Percentiles rank a stretch among this genome's conserved stretches.
Evolutionary conservation across 2,329 filamentous ascomycete genomes (phyloP).

Genomic region (Colletotrichum shisoi): DNA sequence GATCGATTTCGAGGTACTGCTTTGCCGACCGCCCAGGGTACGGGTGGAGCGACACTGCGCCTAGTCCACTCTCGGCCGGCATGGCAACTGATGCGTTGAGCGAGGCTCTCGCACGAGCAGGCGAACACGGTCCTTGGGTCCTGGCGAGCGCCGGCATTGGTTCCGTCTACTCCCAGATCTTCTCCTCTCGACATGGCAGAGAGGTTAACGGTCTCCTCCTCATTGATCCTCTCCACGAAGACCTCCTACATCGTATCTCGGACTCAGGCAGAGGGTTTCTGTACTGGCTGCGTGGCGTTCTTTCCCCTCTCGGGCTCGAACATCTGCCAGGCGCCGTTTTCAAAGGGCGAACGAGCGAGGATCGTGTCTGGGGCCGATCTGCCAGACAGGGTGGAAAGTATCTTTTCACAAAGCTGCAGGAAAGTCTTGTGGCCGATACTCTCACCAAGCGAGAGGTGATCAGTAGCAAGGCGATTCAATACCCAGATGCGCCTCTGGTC

Average conservation of each 20-base stretch:
- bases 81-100: slow-evolving; percentile 91
- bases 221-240: slow-evolving; percentile 89
- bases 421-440: slow-evolving; percentile 85
- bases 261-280: slow-evolving; percentile 76
- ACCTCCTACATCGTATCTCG: slow-evolving; percentile 74
- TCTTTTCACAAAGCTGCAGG: slow-evolving; percentile 91
- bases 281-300: slow-evolving; percentile 84
- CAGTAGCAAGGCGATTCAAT: slow-evolving; percentile 81
- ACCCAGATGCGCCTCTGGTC: slow-evolving; percentile 75
- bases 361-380: slow-evolving; percentile 83
- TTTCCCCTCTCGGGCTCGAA: slow-evolving; percentile 87
- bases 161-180: slow-evolving; percentile 88
- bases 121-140: slow-evolving; percentile 88
- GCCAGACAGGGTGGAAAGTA: slow-evolving; percentile 82
- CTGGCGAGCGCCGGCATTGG: slow-evolving; percentile 86
- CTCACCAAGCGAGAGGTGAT: slow-evolving; percentile 84
- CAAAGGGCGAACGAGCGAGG: slow-evolving; percentile 78
- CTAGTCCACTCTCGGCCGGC: slow-evolving; percentile 89
- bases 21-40: slow-evolving; percentile 93
- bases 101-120: slow-evolving; percentile 80
- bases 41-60: slow-evolving; percentile 87
- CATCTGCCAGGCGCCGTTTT: slow-evolving; percentile 82
- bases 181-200: slow-evolving; percentile 80
- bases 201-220: slow-evolving; percentile 81
- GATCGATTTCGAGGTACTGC: slow-evolving; percentile 87